phyloP scores from a whole-genome alignment of 2,329 filamentous ascomycete genomes.

The Aureobasidium sp. region DNA sequence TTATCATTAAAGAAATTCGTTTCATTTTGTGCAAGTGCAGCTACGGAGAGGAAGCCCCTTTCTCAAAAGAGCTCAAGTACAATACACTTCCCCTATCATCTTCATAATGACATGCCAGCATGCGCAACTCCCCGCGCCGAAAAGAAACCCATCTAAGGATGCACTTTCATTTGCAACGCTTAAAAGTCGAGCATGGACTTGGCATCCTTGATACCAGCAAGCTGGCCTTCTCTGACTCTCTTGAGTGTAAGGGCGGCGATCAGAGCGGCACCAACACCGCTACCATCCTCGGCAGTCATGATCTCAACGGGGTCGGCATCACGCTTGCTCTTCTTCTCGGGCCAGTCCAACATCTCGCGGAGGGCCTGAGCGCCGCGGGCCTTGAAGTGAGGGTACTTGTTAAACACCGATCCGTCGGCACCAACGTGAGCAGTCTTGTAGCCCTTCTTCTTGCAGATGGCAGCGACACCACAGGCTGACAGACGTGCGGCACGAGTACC shows the following conservation, averaged over 20 bases:
- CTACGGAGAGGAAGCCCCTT: neutral
- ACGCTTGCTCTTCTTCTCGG: conserved; percentile 60
- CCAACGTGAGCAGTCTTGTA: conserved; percentile 86
- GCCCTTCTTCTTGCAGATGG: conserved; percentile 93
- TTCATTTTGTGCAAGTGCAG: neutral
- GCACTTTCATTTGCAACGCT: neutral
- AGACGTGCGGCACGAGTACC: conserved; percentile 89
- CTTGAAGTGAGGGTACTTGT: conserved; percentile 99
- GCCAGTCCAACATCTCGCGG: conserved; percentile 93
- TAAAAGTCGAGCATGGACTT: conserved; percentile 30
- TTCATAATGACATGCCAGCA: neutral
- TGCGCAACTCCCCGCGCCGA: neutral
- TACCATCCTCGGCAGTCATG: conserved; percentile 85
- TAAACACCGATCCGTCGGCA: conserved; percentile 95
- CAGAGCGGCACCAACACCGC: conserved; percentile 89
- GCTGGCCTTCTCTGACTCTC: conserved; percentile 50
- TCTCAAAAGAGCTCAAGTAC: neutral
- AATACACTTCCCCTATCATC: neutral
- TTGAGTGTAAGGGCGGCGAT: conserved; percentile 69
- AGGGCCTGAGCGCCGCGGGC: conserved; percentile 79
- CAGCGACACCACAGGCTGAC: conserved; percentile 88
- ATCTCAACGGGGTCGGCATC: conserved; percentile 71
- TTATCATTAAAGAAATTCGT: neutral
- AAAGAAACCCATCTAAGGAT: neutral
- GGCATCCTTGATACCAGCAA: conserved; percentile 48